A percentile compares a stretch with the other conserved stretches of the same genome.
Evolutionary conservation across 306 rosid genomes (phyloP).

Genomic region (Aeschynomene evenia): DNA sequence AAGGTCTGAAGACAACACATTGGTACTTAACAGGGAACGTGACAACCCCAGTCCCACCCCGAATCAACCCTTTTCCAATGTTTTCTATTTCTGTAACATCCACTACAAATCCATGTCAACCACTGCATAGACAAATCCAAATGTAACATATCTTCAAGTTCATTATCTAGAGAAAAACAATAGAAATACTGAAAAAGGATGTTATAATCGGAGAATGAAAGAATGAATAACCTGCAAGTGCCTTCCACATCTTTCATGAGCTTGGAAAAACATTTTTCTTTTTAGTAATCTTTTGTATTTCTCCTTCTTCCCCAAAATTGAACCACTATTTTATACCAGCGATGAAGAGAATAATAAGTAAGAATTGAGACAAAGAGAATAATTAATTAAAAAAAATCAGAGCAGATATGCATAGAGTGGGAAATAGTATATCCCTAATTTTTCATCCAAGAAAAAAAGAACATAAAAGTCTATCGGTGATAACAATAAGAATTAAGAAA

Average conservation of each 20-base stretch:
- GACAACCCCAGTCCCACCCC: constrained; percentile 95
- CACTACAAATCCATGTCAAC: constrained; percentile 95
- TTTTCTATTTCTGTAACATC: constrained; percentile 92
- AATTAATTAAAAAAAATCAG: background rate
- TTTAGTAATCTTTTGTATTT: too few relatives aligned
- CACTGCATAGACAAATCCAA: constrained; percentile 55
- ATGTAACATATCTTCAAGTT: background rate
- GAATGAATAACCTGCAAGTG: constrained; percentile 68
- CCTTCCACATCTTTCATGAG: constrained; percentile 99
- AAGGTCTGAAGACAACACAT: constrained; percentile 96
- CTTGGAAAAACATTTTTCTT: constrained; percentile 94
- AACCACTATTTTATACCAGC: background rate
- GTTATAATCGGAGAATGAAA: too few relatives aligned
- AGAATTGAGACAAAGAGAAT: too few relatives aligned
- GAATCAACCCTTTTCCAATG: constrained; percentile 81
- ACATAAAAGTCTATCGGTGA: too few relatives aligned
- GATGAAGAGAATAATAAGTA: background rate
- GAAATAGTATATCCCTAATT: background rate
- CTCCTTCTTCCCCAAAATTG: background rate
- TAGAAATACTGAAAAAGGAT: background rate
- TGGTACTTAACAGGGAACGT: constrained; percentile 94
- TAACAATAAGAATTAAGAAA: too few relatives aligned
- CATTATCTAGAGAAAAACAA: background rate
- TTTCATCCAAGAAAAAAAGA: background rate
- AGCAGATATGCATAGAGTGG: background rate